Conservation (phyloP, 1,284 basidiomycete species). For the Ceratobasidium papillatum region DNA sequence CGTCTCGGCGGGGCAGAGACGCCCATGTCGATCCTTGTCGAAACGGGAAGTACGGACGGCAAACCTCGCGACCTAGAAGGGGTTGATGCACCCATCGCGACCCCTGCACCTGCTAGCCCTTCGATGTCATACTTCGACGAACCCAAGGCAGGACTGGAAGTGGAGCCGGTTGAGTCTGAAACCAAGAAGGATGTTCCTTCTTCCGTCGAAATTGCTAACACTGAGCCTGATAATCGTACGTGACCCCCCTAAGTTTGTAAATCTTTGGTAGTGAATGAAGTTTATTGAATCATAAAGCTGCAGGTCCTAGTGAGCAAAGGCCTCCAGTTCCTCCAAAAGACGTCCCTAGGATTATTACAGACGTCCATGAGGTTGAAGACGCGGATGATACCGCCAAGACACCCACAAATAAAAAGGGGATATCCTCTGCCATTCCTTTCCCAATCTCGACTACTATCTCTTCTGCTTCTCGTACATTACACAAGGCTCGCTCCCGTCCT, state of each 20-base stretch:
- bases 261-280: conserved; percentile 30
- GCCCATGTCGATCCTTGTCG: conserved; percentile 42
- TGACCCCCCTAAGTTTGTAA: conserved; percentile 36
- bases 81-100: conserved; percentile 21
- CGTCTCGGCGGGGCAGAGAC: conserved; percentile 30
- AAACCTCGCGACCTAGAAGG: conserved; percentile 35
- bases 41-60: conserved; percentile 40
- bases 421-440: background rate
- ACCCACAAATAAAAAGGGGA: conserved; percentile 8
- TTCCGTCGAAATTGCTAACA: conserved; percentile 19
- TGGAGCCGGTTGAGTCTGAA: conserved; percentile 7
- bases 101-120: conserved; percentile 19
- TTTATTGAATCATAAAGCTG: conserved; percentile 35
- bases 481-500: conserved; percentile 23
- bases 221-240: conserved; percentile 38
- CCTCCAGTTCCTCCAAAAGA: conserved; percentile 30
- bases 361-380: background rate
- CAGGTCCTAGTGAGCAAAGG: conserved; percentile 26
- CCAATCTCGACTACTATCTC: conserved; percentile 1
- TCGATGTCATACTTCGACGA: conserved; percentile 23
- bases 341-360: conserved; percentile 14
- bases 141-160: background rate
- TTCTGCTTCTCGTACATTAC: conserved; percentile 31
- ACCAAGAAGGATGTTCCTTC: conserved; percentile 2
- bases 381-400: background rate